phyloP scores from a whole-genome alignment of 305 asterid genomes.

The Fraxinus floribunda region DNA sequence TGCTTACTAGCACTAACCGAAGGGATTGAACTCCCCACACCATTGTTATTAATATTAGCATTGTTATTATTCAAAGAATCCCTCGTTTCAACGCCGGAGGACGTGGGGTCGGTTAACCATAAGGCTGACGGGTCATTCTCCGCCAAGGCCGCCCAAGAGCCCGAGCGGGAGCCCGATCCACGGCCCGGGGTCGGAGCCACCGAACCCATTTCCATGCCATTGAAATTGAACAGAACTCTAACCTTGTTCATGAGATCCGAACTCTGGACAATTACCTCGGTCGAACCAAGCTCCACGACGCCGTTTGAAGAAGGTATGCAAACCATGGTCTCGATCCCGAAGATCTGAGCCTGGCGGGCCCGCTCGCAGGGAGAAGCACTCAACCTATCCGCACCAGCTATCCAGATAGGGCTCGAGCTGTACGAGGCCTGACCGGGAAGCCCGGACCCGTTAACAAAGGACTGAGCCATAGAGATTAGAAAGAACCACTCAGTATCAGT shows the following conservation, averaged over 20 bases:
- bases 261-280: slow-evolving; percentile 69
- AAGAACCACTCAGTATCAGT: slow-evolving; percentile 96
- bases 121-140: slow-evolving; percentile 50
- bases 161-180: slow-evolving; percentile 45
- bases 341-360: slow-evolving; percentile 63
- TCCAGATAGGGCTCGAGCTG: slow-evolving; percentile 70
- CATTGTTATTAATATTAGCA: no score
- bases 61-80: slow-evolving; percentile 29
- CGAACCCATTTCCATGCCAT: slow-evolving; percentile 39
- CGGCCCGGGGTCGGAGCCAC: neutral
- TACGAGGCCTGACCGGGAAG: slow-evolving; percentile 88
- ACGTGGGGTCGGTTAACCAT: slow-evolving; percentile 59
- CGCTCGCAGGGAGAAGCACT: slow-evolving; percentile 61
- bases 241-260: slow-evolving; percentile 82
- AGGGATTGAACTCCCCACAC: slow-evolving; percentile 38
- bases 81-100: slow-evolving; percentile 36
- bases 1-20: slow-evolving; percentile 30
- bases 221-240: slow-evolving; percentile 61
- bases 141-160: slow-evolving; percentile 43
- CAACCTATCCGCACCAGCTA: slow-evolving; percentile 58
- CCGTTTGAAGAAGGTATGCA: slow-evolving; percentile 79
- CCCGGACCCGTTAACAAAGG: slow-evolving; percentile 67
- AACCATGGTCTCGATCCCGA: slow-evolving; percentile 76
- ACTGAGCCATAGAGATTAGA: slow-evolving; percentile 84
- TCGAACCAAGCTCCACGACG: slow-evolving; percentile 89